Evolutionary conservation across 768 basidiomycete genomes (phyloP).

Genomic region (Porphyrellus cyaneotinctus): DNA sequence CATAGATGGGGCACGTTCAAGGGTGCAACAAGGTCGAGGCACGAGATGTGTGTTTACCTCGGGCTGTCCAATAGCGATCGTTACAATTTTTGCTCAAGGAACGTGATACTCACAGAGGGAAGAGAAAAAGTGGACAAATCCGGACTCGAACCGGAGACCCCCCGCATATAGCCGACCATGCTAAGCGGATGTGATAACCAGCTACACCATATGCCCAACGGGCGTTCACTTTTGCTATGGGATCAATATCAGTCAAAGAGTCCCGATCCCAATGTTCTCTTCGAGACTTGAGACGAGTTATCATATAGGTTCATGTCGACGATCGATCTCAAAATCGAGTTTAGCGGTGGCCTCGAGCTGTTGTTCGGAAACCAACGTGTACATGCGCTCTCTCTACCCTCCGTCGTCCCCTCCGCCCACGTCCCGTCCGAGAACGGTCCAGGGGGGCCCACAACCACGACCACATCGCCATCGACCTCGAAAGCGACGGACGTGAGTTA

Average conservation of each 20-base stretch:
- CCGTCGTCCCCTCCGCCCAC: conserved; percentile 27
- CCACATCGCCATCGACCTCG: too few species aligned
- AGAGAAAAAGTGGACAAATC: conserved; percentile 36
- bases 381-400: conserved; percentile 55
- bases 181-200: conserved; percentile 41
- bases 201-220: conserved; percentile 37
- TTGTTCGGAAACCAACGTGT: conserved; percentile 69
- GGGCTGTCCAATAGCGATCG: too few species aligned
- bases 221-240: fast-evolving
- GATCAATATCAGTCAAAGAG: background rate
- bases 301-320: too few species aligned
- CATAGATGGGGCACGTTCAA: too few species aligned
- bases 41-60: too few species aligned
- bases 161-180: conserved; percentile 33
- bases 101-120: too few species aligned
- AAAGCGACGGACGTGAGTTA: conserved; percentile 62
- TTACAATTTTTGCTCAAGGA: too few species aligned
- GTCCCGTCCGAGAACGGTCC: too few species aligned
- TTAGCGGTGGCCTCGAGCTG: conserved; percentile 83
- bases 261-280: background rate
- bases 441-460: too few species aligned
- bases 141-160: conserved; percentile 40
- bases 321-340: conserved; percentile 59
- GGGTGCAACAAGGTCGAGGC: too few species aligned
- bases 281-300: too few species aligned